phyloP scores from a whole-genome alignment of 805 yeast genomes.

The Yarrowia sp. region DNA sequence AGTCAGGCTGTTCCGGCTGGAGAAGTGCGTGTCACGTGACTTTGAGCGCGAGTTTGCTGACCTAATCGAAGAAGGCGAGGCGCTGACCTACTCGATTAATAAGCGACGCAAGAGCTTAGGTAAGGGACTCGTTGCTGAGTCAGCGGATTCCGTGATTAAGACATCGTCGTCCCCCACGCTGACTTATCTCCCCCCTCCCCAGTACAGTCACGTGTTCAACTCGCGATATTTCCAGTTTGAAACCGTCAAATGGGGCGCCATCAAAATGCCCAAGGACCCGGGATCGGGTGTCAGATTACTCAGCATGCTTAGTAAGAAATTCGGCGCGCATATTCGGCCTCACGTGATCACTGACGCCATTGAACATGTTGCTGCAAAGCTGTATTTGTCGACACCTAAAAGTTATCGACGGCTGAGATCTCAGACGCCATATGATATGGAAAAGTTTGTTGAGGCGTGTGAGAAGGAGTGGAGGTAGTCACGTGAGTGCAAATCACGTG shows the following conservation, averaged over 20 bases:
- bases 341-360: not conserved
- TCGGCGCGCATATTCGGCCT: not conserved
- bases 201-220: not conserved
- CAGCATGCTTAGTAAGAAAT: not conserved
- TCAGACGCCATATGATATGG: constrained; percentile 11
- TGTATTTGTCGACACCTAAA: not conserved
- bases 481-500: too few relatives aligned
- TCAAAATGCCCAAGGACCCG: constrained; percentile 3
- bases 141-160: too few relatives aligned
- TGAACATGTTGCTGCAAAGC: not conserved
- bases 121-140: not conserved
- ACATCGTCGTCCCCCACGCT: too few relatives aligned
- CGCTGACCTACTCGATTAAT: not conserved
- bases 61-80: not conserved
- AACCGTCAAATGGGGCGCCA: constrained; percentile 10
- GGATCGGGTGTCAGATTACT: constrained; percentile 8
- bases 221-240: constrained; percentile 10
- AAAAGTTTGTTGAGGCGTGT: not conserved
- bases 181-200: not conserved
- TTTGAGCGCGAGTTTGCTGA: not conserved
- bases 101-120: not conserved
- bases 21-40: not conserved
- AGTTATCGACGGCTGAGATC: not conserved
- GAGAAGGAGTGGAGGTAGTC: not conserved
- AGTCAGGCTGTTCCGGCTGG: not conserved